These are phyloP conservation scores for Melastoma candidum DNA, from an alignment of 441 rosid genomes.

Conservation along the genomic window DNA sequence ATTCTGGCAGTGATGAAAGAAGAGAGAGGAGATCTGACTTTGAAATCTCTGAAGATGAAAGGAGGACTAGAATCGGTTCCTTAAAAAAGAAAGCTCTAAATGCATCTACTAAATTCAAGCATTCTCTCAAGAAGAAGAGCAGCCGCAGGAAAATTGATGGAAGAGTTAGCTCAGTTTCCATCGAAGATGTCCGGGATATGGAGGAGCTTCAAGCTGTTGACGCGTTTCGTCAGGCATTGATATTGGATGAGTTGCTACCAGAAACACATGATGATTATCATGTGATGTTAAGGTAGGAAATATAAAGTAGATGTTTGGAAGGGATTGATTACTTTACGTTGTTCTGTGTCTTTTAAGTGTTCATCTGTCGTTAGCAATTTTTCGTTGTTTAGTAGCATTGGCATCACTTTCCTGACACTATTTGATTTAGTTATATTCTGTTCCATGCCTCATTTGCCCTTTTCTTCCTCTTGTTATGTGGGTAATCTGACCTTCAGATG, in stretches of 20 bases:
- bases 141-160: constrained; percentile 80
- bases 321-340: neutral
- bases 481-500: too few relatives aligned
- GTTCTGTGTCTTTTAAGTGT: neutral
- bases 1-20: constrained; percentile 82
- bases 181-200: constrained; percentile 84
- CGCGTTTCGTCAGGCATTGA: constrained; percentile 66
- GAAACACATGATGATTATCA: constrained; percentile 77
- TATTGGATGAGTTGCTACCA: constrained; percentile 76
- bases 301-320: too few relatives aligned
- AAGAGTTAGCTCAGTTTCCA: constrained; percentile 85
- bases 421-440: too few relatives aligned
- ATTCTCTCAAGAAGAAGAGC: constrained; percentile 81
- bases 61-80: constrained; percentile 86
- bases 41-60: constrained; percentile 98
- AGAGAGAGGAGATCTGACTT: constrained; percentile 92
- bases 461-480: too few relatives aligned
- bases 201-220: constrained; percentile 87
- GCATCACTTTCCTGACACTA: too few relatives aligned
- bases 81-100: constrained; percentile 84
- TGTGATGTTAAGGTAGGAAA: constrained; percentile 70
- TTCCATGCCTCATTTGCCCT: too few relatives aligned
- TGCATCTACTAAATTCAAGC: constrained; percentile 86
- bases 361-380: too few relatives aligned
- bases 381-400: too few relatives aligned